These are phyloP conservation scores for Allium fistulosum DNA, from an alignment of 106 monocot species.

Conservation along the genomic window DNA sequence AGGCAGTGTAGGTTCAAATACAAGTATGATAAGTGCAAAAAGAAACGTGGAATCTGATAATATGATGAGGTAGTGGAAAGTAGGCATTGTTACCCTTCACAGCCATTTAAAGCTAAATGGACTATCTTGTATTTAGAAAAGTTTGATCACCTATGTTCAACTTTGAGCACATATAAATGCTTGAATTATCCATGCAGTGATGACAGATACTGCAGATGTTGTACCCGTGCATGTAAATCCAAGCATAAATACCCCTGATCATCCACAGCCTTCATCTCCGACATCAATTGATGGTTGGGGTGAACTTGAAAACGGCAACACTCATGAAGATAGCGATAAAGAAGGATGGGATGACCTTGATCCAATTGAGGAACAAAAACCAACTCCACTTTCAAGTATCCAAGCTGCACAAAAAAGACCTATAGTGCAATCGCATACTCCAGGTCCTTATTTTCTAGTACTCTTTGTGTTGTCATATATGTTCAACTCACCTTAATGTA, in stretches of 20 bases:
- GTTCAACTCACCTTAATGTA: background rate
- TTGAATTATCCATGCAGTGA: conserved; percentile 3
- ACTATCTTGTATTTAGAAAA: too few relatives aligned
- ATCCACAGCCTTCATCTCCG: conserved; percentile 61
- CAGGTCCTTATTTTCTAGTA: conserved; percentile 14
- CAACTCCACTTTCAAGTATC: conserved; percentile 38
- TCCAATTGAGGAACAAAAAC: conserved; percentile 58
- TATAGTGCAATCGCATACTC: conserved; percentile 44
- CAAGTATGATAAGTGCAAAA: too few relatives aligned
- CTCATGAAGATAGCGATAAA: conserved; percentile 61
- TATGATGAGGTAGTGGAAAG: too few relatives aligned
- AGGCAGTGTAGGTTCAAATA: too few relatives aligned
- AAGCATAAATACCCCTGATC: conserved; percentile 31
- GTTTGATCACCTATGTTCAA: too few relatives aligned
- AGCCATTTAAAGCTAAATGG: too few relatives aligned
- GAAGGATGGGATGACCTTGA: conserved; percentile 97
- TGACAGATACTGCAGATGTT: conserved; percentile 4
- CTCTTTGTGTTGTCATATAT: background rate
- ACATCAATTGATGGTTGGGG: conserved; percentile 88
- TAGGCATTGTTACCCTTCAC: too few relatives aligned
- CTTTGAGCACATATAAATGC: too few relatives aligned
- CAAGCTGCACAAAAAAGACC: conserved; percentile 87
- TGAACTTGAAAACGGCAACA: conserved; percentile 50
- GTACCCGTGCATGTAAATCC: conserved; percentile 21
- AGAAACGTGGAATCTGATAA: too few relatives aligned